These are phyloP conservation scores for Penicillium crystallinum DNA, from an alignment of 495 filamentous ascomycete genomes.

Conservation along the genomic window DNA sequence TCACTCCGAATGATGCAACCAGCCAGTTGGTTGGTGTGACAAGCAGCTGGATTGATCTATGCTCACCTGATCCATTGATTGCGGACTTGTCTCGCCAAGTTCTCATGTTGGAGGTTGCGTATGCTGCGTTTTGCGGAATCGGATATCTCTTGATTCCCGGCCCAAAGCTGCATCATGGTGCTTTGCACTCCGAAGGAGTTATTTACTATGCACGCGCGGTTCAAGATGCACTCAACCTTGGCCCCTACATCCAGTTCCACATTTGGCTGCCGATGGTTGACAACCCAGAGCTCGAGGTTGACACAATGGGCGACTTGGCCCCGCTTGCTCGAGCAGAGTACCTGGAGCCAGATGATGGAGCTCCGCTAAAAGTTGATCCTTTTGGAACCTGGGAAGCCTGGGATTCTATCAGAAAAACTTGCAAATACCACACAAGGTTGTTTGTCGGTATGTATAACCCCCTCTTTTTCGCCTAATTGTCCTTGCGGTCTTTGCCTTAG, in stretches of 20 bases:
- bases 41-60: slow-evolving; percentile 87
- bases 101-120: slow-evolving; percentile 82
- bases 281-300: slow-evolving; percentile 47
- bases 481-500: not conserved
- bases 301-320: slow-evolving; percentile 53
- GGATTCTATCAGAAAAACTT: slow-evolving; percentile 79
- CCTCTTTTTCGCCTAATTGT: not conserved
- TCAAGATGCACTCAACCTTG: slow-evolving; percentile 67
- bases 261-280: slow-evolving; percentile 78
- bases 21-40: slow-evolving; percentile 65
- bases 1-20: slow-evolving; percentile 67
- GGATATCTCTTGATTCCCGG: slow-evolving; percentile 77
- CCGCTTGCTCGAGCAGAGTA: slow-evolving; percentile 53
- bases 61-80: slow-evolving; percentile 74
- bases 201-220: slow-evolving; percentile 81
- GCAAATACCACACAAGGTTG: slow-evolving; percentile 77
- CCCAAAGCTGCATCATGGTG: slow-evolving; percentile 53
- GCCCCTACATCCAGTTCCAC: slow-evolving; percentile 70
- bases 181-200: slow-evolving; percentile 41
- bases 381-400: slow-evolving; percentile 89
- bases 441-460: slow-evolving; percentile 69
- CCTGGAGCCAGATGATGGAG: slow-evolving; percentile 27
- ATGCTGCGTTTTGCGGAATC: slow-evolving; percentile 90
- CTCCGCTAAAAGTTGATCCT: slow-evolving; percentile 48
- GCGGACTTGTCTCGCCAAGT: slow-evolving; percentile 82